Conservation (phyloP, 768 basidiomycete genomes). For the Strobilomyces dryophilus region DNA sequence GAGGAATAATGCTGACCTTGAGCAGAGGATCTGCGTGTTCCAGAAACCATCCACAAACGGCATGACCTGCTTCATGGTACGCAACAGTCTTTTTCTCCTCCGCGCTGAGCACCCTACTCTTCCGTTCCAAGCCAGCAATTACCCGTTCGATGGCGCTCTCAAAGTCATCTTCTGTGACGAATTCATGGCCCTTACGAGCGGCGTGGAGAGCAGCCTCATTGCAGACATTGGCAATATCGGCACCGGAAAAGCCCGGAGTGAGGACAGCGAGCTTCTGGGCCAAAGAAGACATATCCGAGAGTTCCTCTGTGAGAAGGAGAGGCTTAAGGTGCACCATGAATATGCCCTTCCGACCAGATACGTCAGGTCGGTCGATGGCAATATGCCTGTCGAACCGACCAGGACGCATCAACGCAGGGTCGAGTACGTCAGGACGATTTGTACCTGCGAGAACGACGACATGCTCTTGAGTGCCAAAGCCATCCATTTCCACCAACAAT, state of each 20-base stretch:
- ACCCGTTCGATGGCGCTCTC: conserved; percentile 98
- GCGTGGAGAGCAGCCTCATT: conserved; percentile 97
- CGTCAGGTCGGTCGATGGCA: conserved; percentile 91
- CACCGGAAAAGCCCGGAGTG: conserved; percentile 97
- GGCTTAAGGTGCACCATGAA: conserved; percentile 90
- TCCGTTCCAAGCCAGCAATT: conserved; percentile 94
- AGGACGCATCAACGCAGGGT: conserved; percentile 92
- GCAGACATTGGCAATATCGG: conserved; percentile 98
- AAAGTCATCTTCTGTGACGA: conserved; percentile 80
- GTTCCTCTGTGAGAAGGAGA: conserved; percentile 58
- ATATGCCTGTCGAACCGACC: conserved; percentile 98
- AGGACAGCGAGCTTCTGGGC: conserved; percentile 94
- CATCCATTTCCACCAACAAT: conserved; percentile 98
- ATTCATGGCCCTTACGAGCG: conserved; percentile 78
- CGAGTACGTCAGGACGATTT: conserved; percentile 94
- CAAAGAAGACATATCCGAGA: conserved; percentile 50
- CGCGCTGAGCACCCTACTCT: conserved; percentile 85
- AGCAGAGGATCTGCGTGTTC: conserved; percentile 95
- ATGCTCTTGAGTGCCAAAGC: conserved; percentile 96
- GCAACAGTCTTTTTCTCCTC: conserved; percentile 99
- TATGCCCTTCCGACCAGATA: conserved; percentile 89
- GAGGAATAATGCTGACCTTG: conserved; percentile 97
- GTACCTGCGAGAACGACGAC: conserved; percentile 96
- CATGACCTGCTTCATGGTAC: conserved; percentile 98
- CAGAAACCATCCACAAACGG: conserved; percentile 97